Percentiles rank a stretch among this genome's conserved stretches.
Conservation (phyloP, 2,329 filamentous ascomycete species). For the Epichloe hybrida region DNA sequence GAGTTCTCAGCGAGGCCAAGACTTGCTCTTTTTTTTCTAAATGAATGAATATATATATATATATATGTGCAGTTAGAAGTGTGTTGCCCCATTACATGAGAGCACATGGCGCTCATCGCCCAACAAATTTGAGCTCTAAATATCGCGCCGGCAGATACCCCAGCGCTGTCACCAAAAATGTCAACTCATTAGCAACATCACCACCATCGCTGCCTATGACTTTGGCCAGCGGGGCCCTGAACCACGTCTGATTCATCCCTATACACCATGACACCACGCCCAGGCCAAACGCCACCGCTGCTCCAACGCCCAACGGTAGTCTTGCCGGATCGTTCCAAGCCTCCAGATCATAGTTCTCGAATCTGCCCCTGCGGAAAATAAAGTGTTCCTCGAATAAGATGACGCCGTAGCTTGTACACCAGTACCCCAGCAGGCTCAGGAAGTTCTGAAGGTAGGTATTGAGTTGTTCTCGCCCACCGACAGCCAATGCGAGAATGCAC, state of each 20-base stretch:
- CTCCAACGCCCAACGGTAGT: constrained; percentile 28
- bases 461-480: constrained; percentile 26
- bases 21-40: too few species aligned
- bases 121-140: constrained; percentile 22
- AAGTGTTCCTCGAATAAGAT: constrained; percentile 29
- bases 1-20: too few species aligned
- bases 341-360: constrained; percentile 26
- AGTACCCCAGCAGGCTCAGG: constrained; percentile 31
- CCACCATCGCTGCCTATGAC: constrained; percentile 45
- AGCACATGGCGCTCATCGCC: constrained; percentile 4
- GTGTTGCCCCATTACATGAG: neutral
- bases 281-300: constrained; percentile 26
- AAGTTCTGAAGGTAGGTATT: constrained; percentile 30
- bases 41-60: too few species aligned
- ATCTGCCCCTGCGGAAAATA: constrained; percentile 27
- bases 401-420: constrained; percentile 28
- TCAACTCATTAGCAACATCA: constrained; percentile 32
- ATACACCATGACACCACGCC: constrained; percentile 35
- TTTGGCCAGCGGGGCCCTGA: constrained; percentile 38
- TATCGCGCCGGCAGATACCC: constrained; percentile 27
- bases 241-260: constrained; percentile 43
- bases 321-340: constrained; percentile 30
- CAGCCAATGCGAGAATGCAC: constrained; percentile 27
- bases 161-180: constrained; percentile 30
- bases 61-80: too few species aligned